Conservation (phyloP, 2,329 filamentous ascomycete genomes). For the Achaetomium macrosporum region DNA sequence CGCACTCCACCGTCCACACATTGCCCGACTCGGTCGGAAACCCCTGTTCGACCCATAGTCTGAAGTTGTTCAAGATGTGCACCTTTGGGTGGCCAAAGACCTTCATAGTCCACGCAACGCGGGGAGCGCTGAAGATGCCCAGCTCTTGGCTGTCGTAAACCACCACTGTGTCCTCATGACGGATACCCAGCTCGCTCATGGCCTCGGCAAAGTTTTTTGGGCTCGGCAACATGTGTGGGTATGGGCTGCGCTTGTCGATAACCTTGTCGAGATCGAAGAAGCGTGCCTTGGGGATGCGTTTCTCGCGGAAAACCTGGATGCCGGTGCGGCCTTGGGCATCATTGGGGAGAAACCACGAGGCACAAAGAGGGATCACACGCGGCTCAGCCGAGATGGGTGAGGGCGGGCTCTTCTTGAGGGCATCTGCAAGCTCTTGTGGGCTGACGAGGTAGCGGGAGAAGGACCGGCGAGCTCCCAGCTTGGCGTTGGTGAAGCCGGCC, state of each 20-base stretch:
- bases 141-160: conserved; percentile 90
- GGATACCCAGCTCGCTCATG: conserved; percentile 84
- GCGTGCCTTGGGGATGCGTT: conserved; percentile 79
- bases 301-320: conserved; percentile 70
- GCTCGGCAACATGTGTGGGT: conserved; percentile 92
- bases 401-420: conserved; percentile 74
- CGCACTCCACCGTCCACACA: conserved; percentile 61
- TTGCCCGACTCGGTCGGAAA: conserved; percentile 76
- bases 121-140: conserved; percentile 88
- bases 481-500: not conserved
- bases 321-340: conserved; percentile 66
- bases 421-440: conserved; percentile 73
- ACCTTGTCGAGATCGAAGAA: conserved; percentile 96
- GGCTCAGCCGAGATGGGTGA: conserved; percentile 76
- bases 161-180: conserved; percentile 80
- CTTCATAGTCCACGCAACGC: conserved; percentile 88
- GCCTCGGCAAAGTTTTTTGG: conserved; percentile 75
- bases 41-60: conserved; percentile 81
- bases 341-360: conserved; percentile 94
- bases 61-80: conserved; percentile 93
- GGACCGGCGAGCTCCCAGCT: conserved; percentile 36
- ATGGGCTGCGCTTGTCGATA: conserved; percentile 80
- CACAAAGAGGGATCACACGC: conserved; percentile 82
- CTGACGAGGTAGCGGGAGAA: conserved; percentile 83
- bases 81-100: conserved; percentile 86